phyloP scores from a whole-genome alignment of 2,329 filamentous ascomycete species.

The Epichloe typhina region DNA sequence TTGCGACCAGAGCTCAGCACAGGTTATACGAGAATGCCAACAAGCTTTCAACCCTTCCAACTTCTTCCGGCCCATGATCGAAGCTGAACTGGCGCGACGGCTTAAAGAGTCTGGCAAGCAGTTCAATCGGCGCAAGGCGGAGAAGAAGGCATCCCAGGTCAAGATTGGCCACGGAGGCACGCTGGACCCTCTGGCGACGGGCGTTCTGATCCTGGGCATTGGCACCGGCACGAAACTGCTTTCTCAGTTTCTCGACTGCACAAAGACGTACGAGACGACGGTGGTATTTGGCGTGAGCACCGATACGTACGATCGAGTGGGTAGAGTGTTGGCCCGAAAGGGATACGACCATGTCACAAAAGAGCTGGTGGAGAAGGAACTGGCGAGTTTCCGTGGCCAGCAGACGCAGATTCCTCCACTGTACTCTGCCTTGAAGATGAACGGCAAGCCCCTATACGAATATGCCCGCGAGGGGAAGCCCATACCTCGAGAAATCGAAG shows the following conservation, averaged over 20 bases:
- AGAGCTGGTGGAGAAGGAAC: slow-evolving; percentile 61
- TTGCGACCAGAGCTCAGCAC: slow-evolving; percentile 70
- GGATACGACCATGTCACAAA: slow-evolving; percentile 71
- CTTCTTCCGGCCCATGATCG: slow-evolving; percentile 67
- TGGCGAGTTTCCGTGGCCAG: slow-evolving; percentile 64
- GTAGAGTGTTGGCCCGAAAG: slow-evolving; percentile 66
- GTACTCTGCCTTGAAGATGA: slow-evolving; percentile 83
- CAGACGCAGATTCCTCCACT: slow-evolving; percentile 85
- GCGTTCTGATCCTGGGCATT: slow-evolving; percentile 79
- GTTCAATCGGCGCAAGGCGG: slow-evolving; percentile 42
- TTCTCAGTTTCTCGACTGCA: slow-evolving; percentile 68
- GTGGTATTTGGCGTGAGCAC: slow-evolving; percentile 86
- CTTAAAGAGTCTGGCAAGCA: slow-evolving; percentile 44
- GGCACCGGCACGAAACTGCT: slow-evolving; percentile 80
- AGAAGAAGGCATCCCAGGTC: slow-evolving; percentile 52
- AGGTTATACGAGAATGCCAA: slow-evolving; percentile 82
- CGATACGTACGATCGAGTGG: slow-evolving; percentile 80
- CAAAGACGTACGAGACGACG: slow-evolving; percentile 83
- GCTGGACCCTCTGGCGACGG: slow-evolving; percentile 84
- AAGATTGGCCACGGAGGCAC: slow-evolving; percentile 97
- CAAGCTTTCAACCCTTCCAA: slow-evolving; percentile 67
- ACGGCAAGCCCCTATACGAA: slow-evolving; percentile 91
- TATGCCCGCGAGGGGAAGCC: slow-evolving; percentile 84
- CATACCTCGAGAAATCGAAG: slow-evolving; percentile 73
- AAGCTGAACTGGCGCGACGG: slow-evolving; percentile 43